These are phyloP conservation scores for Ophiorrhiza pumila DNA, from an alignment of 257 asterid species.

Conservation along the genomic window DNA sequence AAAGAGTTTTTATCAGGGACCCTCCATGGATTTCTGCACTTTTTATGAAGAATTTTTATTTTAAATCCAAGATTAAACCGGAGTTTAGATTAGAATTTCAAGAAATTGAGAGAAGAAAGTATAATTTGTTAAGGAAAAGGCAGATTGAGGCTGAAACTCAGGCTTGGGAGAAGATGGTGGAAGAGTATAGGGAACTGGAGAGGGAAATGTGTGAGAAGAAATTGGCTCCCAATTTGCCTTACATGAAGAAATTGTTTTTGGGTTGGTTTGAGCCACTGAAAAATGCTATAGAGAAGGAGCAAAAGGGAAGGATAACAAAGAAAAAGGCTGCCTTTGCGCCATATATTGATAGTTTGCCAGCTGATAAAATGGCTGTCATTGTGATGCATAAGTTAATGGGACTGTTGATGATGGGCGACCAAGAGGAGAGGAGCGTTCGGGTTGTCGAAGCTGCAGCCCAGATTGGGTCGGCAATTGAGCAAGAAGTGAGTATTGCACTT, in stretches of 20 bases:
- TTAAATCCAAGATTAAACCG: constrained; percentile 39
- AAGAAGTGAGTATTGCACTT: constrained; percentile 59
- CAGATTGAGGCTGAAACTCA: constrained; percentile 82
- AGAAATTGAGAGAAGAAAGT: constrained; percentile 77
- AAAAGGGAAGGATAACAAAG: constrained; percentile 49
- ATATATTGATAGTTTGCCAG: constrained; percentile 61
- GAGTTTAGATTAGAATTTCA: constrained; percentile 58
- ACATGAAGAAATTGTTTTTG: constrained; percentile 67
- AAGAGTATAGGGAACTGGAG: constrained; percentile 79
- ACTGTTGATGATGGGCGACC: constrained; percentile 84
- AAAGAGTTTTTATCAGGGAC: constrained; percentile 64
- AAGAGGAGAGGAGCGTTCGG: constrained; percentile 70
- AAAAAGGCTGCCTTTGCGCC: constrained; percentile 74
- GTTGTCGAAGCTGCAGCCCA: constrained; percentile 90
- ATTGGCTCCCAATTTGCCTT: constrained; percentile 86
- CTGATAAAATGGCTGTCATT: constrained; percentile 90
- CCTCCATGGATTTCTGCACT: constrained; percentile 88
- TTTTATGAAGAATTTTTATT: constrained; percentile 60
- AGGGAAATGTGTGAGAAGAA: constrained; percentile 94
- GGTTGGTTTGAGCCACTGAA: constrained; percentile 94
- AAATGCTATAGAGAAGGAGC: constrained; percentile 74
- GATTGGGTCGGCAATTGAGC: constrained; percentile 77
- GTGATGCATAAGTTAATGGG: constrained; percentile 96
- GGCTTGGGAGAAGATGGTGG: constrained; percentile 94
- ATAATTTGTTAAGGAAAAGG: constrained; percentile 58